Evolutionary conservation across 2,329 filamentous ascomycete genomes (phyloP).

Genomic region (Pseudogymnoascus sp.): DNA sequence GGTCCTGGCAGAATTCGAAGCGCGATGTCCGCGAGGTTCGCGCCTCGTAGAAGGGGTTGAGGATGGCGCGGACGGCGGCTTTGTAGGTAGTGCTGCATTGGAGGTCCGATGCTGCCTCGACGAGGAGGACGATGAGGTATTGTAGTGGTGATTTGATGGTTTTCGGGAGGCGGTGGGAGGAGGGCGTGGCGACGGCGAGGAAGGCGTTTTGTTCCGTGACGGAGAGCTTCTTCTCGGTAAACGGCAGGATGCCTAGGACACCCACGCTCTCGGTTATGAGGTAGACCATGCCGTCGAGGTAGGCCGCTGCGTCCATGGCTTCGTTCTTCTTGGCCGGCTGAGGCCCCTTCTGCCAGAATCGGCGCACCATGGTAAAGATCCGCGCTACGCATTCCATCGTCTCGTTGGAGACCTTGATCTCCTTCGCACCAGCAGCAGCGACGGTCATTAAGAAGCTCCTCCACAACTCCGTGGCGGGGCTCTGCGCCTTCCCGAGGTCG

Average conservation of each 20-base stretch:
- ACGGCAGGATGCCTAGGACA: slow-evolving; percentile 49
- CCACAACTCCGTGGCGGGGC: slow-evolving; percentile 48
- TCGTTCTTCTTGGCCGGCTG: slow-evolving; percentile 30
- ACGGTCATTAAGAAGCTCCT: slow-evolving; percentile 52
- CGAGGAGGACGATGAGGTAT: slow-evolving; percentile 56
- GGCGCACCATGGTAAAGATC: slow-evolving; percentile 59
- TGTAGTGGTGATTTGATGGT: slow-evolving; percentile 52
- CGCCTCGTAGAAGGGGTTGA: slow-evolving; percentile 48
- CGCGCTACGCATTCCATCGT: slow-evolving; percentile 70
- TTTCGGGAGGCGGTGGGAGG: slow-evolving; percentile 46
- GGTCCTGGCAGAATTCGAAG: slow-evolving; percentile 29
- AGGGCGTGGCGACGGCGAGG: slow-evolving; percentile 54
- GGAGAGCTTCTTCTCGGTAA: slow-evolving; percentile 51
- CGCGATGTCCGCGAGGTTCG: slow-evolving; percentile 28
- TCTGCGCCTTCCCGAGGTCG: slow-evolving; percentile 52
- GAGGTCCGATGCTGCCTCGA: slow-evolving; percentile 39
- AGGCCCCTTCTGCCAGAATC: slow-evolving; percentile 55
- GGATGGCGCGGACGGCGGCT: slow-evolving; percentile 40
- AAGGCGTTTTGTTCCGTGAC: slow-evolving; percentile 47
- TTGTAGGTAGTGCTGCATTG: slow-evolving; percentile 38
- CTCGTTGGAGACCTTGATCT: slow-evolving; percentile 81
- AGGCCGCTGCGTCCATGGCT: slow-evolving; percentile 41
- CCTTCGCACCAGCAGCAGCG: slow-evolving; percentile 64
- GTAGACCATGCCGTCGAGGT: slow-evolving; percentile 45
- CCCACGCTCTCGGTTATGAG: slow-evolving; percentile 42